phyloP scores from a whole-genome alignment of 805 yeast genomes.

The Myxozyma neglecta region DNA sequence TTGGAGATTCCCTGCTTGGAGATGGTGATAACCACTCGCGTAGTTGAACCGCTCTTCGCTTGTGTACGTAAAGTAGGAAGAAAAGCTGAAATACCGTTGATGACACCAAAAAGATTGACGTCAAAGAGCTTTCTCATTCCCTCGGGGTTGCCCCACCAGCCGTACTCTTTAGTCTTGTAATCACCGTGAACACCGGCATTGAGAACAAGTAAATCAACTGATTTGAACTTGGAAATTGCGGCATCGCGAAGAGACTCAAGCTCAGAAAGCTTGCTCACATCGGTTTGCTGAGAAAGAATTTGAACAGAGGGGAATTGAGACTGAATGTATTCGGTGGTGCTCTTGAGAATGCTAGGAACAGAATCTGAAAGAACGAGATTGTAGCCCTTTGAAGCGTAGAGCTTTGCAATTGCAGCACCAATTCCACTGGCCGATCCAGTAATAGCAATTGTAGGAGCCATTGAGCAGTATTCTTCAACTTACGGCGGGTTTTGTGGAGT shows the following conservation, averaged over 20 bases:
- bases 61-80: constrained; percentile 30
- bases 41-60: constrained; percentile 10
- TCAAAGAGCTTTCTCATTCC: constrained; percentile 31
- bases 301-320: constrained; percentile 19
- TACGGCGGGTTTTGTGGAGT: not conserved
- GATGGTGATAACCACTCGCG: constrained; percentile 34
- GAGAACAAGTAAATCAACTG: constrained; percentile 34
- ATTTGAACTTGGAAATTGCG: constrained; percentile 29
- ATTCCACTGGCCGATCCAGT: constrained; percentile 35
- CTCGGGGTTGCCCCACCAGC: constrained; percentile 32
- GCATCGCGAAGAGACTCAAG: constrained; percentile 30
- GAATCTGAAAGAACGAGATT: constrained; percentile 36
- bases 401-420: constrained; percentile 36
- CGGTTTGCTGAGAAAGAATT: constrained; percentile 28
- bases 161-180: constrained; percentile 28
- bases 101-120: constrained; percentile 35
- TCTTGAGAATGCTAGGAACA: constrained; percentile 17
- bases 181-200: constrained; percentile 35
- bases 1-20: constrained; percentile 39
- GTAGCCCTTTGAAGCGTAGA: constrained; percentile 35
- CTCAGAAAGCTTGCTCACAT: constrained; percentile 31
- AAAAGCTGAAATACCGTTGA: constrained; percentile 36
- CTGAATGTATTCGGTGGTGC: constrained; percentile 21
- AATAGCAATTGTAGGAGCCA: constrained; percentile 34
- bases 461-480: not conserved